phyloP scores from a whole-genome alignment of 176 grass and related monocot species.

The Musa acuminata region DNA sequence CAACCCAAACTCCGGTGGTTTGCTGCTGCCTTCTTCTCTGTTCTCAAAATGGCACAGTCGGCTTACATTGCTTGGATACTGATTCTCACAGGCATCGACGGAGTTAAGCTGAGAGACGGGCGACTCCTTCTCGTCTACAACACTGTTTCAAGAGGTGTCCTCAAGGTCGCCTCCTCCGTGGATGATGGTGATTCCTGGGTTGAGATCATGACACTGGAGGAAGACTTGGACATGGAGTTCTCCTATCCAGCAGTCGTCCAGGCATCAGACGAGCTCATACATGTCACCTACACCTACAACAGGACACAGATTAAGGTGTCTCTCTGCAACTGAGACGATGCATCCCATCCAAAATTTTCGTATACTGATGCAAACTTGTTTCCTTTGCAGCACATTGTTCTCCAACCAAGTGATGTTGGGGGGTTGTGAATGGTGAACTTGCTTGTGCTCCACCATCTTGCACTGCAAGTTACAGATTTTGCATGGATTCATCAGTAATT shows the following conservation, averaged over 20 bases:
- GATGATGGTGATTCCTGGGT: conserved; percentile 49
- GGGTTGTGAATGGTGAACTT: neutral
- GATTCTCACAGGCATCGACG: conserved; percentile 33
- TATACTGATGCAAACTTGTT: neutral
- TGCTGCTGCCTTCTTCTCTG: neutral
- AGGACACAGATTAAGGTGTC: conserved; percentile 62
- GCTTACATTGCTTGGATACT: too few relatives aligned
- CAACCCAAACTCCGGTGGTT: conserved; percentile 81
- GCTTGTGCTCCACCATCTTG: neutral
- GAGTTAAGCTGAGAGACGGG: conserved; percentile 49
- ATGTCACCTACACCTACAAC: conserved; percentile 48
- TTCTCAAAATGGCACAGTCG: neutral
- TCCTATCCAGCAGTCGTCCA: conserved; percentile 51
- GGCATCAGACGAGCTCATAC: conserved; percentile 33
- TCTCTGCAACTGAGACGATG: neutral
- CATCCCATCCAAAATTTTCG: neutral
- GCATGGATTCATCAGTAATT: neutral
- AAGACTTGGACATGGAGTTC: conserved; percentile 38
- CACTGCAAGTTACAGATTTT: neutral
- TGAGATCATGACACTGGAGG: conserved; percentile 41
- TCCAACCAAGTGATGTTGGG: conserved; percentile 2
- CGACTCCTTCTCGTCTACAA: conserved; percentile 42
- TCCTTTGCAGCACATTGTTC: conserved; percentile 31
- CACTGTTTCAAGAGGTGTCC: conserved; percentile 35
- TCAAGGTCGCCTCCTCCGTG: conserved; percentile 37